Percentiles rank a stretch among this genome's conserved stretches.
Evolutionary conservation across 192 early-diverging fungal genomes (phyloP).

Genomic region (Funneliformis mosseae): DNA sequence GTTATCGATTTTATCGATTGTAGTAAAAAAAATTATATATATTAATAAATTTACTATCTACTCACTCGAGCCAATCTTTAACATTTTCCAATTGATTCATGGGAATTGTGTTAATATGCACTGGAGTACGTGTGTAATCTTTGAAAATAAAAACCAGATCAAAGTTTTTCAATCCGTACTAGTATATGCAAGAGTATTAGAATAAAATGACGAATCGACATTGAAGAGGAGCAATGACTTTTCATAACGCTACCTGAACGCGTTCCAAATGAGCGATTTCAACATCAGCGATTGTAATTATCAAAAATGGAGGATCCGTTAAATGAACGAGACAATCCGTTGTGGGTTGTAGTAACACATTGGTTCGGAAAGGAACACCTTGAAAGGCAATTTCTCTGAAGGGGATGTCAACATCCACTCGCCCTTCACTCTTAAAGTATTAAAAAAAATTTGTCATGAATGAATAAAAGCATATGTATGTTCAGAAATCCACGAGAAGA

Average conservation of each 20-base stretch:
- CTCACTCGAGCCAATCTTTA: slow-evolving; percentile 94
- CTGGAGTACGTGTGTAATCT: slow-evolving; percentile 82
- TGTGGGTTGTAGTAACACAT: slow-evolving; percentile 93
- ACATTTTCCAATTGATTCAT: slow-evolving; percentile 89
- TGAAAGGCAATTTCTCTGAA: slow-evolving; percentile 92
- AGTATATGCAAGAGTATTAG: slow-evolving; percentile 82
- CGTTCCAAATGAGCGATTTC: slow-evolving; percentile 97
- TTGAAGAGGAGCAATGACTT: neutral
- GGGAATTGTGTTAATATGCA: slow-evolving; percentile 97
- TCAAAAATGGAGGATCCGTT: slow-evolving; percentile 90
- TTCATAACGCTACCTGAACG: slow-evolving; percentile 59
- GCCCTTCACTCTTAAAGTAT: slow-evolving; percentile 62
- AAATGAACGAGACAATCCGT: slow-evolving; percentile 95
- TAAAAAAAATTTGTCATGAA: slow-evolving; percentile 5
- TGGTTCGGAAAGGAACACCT: slow-evolving; percentile 90
- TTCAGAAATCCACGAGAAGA: neutral
- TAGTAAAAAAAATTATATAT: neutral
- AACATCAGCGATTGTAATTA: slow-evolving; percentile 89
- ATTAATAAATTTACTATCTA: slow-evolving; percentile 62
- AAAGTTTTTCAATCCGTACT: slow-evolving; percentile 98
- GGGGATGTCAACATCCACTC: slow-evolving; percentile 90
- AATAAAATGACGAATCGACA: neutral
- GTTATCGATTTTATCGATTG: neutral
- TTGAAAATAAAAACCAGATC: slow-evolving; percentile 98
- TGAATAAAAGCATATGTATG: neutral